Conservation (phyloP, 2,329 filamentous ascomycete species). For the Periglandula ipomoeae region DNA sequence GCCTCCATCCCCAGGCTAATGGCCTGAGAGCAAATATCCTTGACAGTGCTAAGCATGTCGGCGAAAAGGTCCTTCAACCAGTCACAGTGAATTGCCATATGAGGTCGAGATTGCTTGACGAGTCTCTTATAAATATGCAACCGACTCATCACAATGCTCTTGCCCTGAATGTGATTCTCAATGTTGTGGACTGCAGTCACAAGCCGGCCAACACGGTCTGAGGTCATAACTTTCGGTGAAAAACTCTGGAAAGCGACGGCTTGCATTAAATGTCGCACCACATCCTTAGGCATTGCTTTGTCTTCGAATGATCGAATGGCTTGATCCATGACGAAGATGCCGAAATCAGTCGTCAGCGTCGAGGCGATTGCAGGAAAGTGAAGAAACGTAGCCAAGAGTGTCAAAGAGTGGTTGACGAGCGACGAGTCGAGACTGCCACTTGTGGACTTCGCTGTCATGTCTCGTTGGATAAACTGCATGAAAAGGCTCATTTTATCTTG, state of each 20-base stretch:
- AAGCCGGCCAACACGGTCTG: constrained; percentile 59
- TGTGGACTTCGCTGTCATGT: constrained; percentile 55
- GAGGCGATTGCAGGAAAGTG: constrained; percentile 63
- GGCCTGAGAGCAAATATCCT: constrained; percentile 66
- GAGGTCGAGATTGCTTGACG: constrained; percentile 56
- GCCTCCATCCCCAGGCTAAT: constrained; percentile 66
- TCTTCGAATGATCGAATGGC: constrained; percentile 67
- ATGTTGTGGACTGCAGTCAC: constrained; percentile 63
- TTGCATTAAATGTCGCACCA: constrained; percentile 72
- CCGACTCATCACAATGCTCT: constrained; percentile 69
- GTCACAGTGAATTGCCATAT: constrained; percentile 62
- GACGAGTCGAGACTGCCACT: constrained; percentile 53
- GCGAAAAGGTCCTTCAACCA: constrained; percentile 80
- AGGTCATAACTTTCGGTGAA: constrained; percentile 61
- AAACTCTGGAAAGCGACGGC: constrained; percentile 77
- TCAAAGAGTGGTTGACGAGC: constrained; percentile 68
- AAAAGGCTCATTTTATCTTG: constrained; percentile 69
- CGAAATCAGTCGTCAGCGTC: constrained; percentile 69
- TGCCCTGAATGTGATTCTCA: constrained; percentile 65
- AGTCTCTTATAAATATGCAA: constrained; percentile 72
- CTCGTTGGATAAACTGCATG: constrained; percentile 74
- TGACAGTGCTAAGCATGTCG: constrained; percentile 69
- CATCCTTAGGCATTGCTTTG: constrained; percentile 59
- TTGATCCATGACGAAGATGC: constrained; percentile 70
- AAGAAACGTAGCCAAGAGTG: constrained; percentile 67